Percentiles rank a stretch among this genome's conserved stretches.
Conservation (phyloP, 305 asterid species). For the Fraxinus nigra region DNA sequence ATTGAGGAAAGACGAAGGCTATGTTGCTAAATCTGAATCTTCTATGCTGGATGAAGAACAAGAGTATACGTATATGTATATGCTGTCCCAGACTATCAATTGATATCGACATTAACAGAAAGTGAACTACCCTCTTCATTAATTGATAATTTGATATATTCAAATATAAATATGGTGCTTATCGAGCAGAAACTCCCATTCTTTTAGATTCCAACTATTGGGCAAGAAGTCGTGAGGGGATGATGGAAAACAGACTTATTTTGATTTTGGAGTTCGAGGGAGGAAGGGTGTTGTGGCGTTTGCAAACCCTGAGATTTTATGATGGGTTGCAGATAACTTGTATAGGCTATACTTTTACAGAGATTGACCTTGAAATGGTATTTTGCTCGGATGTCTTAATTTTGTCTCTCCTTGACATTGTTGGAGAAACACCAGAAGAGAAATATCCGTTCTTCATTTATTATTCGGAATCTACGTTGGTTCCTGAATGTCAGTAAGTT, state of each 20-base stretch:
- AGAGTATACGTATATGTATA: neutral
- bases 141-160: neutral
- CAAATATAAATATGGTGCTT: neutral
- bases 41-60: conserved; percentile 16
- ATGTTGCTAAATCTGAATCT: conserved; percentile 17
- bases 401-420: neutral
- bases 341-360: neutral
- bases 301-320: neutral
- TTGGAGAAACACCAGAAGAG: neutral
- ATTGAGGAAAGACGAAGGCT: conserved; percentile 29
- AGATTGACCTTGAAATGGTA: neutral
- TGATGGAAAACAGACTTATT: neutral
- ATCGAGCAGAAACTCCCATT: neutral
- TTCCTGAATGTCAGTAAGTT: neutral
- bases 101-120: conserved; percentile 4
- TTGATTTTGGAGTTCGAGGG: neutral
- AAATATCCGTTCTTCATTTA: neutral
- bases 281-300: neutral
- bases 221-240: neutral
- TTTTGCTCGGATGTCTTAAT: neutral
- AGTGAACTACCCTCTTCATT: neutral
- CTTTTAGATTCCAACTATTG: neutral
- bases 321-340: neutral
- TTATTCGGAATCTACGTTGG: neutral
- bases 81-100: conserved; percentile 5